Percentiles rank a stretch among this genome's conserved stretches.
These are phyloP conservation scores for Blastocrithidia nonstop DNA, from an alignment of 208 protist species.

Conservation along the genomic window DNA sequence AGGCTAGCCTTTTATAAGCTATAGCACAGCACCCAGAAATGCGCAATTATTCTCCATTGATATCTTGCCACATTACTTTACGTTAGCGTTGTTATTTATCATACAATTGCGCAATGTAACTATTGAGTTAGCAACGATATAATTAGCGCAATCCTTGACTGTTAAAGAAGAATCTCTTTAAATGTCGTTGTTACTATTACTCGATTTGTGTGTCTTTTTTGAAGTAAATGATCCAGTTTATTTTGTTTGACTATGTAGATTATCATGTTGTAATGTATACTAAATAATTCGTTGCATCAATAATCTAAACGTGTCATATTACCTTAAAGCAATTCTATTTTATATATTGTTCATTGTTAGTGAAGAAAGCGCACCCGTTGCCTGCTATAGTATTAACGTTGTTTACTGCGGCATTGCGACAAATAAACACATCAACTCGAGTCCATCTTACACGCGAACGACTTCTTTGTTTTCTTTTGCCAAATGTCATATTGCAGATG, in stretches of 20 bases:
- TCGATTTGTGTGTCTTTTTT: too few species aligned
- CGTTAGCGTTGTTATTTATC: constrained; percentile 47
- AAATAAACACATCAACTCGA: constrained; percentile 73
- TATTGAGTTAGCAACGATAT: constrained; percentile 63
- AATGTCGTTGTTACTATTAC: neutral
- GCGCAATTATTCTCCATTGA: constrained; percentile 6
- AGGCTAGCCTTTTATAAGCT: constrained; percentile 57
- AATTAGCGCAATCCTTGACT: too few species aligned
- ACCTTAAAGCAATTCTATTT: too few species aligned
- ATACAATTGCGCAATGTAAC: constrained; percentile 74
- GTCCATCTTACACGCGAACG: constrained; percentile 50
- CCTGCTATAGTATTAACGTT: constrained; percentile 75
- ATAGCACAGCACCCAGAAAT: constrained; percentile 50
- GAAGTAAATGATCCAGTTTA: too few species aligned
- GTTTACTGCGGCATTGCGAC: constrained; percentile 27
- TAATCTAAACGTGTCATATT: too few species aligned
- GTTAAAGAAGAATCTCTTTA: too few species aligned
- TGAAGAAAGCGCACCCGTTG: constrained; percentile 74
- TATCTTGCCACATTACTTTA: constrained; percentile 24
- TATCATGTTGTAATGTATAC: too few species aligned
- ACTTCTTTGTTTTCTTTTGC: constrained; percentile 77
- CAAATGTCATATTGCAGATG: constrained; percentile 80
- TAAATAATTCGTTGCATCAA: too few species aligned
- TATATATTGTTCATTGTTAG: constrained; percentile 74
- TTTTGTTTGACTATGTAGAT: too few species aligned